Conservation (phyloP, 805 yeast species). For the Brettanomyces anomalus region DNA sequence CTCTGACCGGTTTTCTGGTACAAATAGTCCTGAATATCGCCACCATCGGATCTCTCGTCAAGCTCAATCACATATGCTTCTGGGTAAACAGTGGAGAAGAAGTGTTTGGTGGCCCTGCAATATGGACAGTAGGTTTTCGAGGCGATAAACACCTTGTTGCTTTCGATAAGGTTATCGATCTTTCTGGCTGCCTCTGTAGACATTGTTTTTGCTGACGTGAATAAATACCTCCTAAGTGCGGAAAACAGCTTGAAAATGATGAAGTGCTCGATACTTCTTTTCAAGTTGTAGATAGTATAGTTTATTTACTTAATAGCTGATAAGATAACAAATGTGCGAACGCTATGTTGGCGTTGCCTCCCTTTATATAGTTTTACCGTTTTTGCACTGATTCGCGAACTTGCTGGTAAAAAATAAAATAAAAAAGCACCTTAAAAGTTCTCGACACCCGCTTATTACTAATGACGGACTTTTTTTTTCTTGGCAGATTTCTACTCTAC, state of each 20-base stretch:
- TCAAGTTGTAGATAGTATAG: too few relatives aligned
- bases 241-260: slow-evolving; percentile 20
- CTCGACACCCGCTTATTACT: too few relatives aligned
- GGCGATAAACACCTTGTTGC: slow-evolving; percentile 69
- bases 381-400: too few relatives aligned
- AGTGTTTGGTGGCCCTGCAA: slow-evolving; percentile 43
- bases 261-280: not conserved
- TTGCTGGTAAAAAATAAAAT: too few relatives aligned
- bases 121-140: slow-evolving; percentile 72
- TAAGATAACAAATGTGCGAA: too few relatives aligned
- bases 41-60: slow-evolving; percentile 55
- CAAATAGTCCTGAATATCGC: slow-evolving; percentile 73
- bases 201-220: slow-evolving; percentile 37
- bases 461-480: too few relatives aligned
- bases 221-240: slow-evolving; percentile 19
- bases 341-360: too few relatives aligned
- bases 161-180: slow-evolving; percentile 56
- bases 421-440: too few relatives aligned
- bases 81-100: slow-evolving; percentile 28
- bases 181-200: slow-evolving; percentile 46
- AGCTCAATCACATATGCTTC: slow-evolving; percentile 49
- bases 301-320: too few relatives aligned
- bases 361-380: too few relatives aligned
- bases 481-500: too few relatives aligned
- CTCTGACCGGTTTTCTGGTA: slow-evolving; percentile 75